These are phyloP conservation scores for Tuber borchii DNA, from an alignment of 495 filamentous ascomycete genomes.

Conservation along the genomic window DNA sequence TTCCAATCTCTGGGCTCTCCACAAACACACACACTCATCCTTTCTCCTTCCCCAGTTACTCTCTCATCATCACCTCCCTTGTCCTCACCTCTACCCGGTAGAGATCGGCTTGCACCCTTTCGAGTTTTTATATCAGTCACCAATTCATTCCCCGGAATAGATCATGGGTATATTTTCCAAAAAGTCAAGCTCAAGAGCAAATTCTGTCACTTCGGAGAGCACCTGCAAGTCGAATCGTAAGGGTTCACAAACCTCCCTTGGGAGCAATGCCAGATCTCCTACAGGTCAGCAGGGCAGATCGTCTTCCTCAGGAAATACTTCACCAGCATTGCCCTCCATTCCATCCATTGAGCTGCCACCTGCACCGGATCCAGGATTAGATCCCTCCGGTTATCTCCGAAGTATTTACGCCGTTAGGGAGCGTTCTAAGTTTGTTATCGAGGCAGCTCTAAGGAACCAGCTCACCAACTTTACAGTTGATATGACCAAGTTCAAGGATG, in stretches of 20 bases:
- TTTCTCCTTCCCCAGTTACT: not conserved
- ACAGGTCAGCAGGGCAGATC: conserved; percentile 35
- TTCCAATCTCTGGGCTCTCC: conserved; percentile 7
- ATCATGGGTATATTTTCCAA: conserved; percentile 61
- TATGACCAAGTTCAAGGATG: conserved; percentile 76
- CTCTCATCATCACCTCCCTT: not conserved
- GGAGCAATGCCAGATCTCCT: conserved; percentile 36
- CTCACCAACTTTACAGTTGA: conserved; percentile 90
- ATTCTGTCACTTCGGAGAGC: conserved; percentile 49
- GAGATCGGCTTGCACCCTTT: not conserved
- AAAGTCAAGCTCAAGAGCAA: conserved; percentile 53
- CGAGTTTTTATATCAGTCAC: conserved; percentile 10
- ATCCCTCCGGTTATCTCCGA: conserved; percentile 85
- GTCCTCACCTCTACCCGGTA: not conserved
- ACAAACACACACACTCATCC: not conserved
- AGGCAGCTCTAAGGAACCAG: conserved; percentile 70
- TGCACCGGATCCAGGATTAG: conserved; percentile 80
- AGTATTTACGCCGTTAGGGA: conserved; percentile 87
- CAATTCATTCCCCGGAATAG: conserved; percentile 18
- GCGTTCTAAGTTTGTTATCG: conserved; percentile 61
- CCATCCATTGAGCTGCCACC: conserved; percentile 65
- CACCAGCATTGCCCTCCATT: conserved; percentile 45
- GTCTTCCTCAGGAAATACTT: conserved; percentile 44
- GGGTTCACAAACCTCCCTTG: conserved; percentile 53
- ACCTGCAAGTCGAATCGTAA: conserved; percentile 49